Evolutionary conservation across 2,329 filamentous ascomycete genomes (phyloP), one percentile per base, ranked within the genome.

Genomic region (Colletotrichum noveboracense): DNA sequence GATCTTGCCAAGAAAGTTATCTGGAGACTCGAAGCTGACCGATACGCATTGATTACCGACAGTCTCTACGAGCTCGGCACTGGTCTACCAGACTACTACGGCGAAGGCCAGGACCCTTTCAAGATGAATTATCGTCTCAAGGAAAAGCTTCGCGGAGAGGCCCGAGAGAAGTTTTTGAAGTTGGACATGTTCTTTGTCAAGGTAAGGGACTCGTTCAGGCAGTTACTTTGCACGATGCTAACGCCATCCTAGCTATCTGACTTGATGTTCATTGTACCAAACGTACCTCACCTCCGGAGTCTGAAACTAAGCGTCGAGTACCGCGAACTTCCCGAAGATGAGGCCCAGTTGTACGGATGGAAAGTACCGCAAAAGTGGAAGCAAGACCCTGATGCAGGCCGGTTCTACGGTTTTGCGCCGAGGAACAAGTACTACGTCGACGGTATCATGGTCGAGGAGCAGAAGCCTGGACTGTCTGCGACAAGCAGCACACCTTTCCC

Each of bases 171-270:
- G 78, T 92, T 93, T 81, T 83, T 87, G 75, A 87, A 87, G 21
- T 89, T 90, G 80, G 89, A 93, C 78, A 88, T 93, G 87, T 94
- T 93, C 81, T 93, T 93, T 79, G 89, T 94, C 77, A 93, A 92
- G 87, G 91, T 93, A 83, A 77, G 43, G 43, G n/a, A 52, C 43
- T 52, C 12, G n/a, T 13, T 21, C 43, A 13, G 86, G 76, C 24
- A 60, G 30, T 6, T 3, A 16, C 4, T 24, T n/a, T 14, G n/a
- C 10, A 3, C 21, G 14, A 6, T 24, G 21, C 78, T 82, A 72
- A 82, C 75, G 12, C 4, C 13, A 21, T 6, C 56, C 3, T 77
- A 93, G 91, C 86, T 91, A 69, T 92, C 91, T 34, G 92, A 94
- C 78, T 87, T 93, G 74, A 88, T 94, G 85, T 89, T 86, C 77